Evolutionary conservation across 2,329 filamentous ascomycete species (phyloP).

Genomic region (Nemania bipapillata): DNA sequence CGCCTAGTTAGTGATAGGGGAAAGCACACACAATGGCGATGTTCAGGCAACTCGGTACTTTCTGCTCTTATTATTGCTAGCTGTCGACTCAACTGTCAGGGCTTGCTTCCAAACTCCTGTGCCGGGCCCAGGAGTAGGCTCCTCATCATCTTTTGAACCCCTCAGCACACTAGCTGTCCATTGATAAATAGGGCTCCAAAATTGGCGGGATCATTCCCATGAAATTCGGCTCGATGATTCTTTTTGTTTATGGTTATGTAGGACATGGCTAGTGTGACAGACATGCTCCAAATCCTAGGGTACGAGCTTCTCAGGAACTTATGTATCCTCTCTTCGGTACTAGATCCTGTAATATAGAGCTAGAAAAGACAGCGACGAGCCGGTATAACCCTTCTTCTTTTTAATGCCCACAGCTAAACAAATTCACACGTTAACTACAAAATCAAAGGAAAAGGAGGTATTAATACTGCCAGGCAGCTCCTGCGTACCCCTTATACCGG

Average conservation of each 20-base stretch:
- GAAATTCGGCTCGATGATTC: constrained; percentile 29
- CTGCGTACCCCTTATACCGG: constrained; percentile 44
- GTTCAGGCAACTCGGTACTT: constrained; percentile 3
- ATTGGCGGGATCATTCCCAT: constrained; percentile 26
- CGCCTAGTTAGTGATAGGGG: background rate
- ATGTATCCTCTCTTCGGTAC: constrained; percentile 27
- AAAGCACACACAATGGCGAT: constrained; percentile 9
- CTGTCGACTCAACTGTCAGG: background rate
- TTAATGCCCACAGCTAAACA: constrained; percentile 39
- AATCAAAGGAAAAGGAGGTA: constrained; percentile 50
- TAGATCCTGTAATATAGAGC: constrained; percentile 35
- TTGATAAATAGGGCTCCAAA: background rate
- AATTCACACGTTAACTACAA: constrained; percentile 54
- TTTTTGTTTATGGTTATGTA: constrained; percentile 34
- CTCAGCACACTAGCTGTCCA: background rate
- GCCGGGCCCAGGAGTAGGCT: constrained; percentile 8
- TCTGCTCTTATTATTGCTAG: constrained; percentile 1
- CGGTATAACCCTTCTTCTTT: constrained; percentile 30
- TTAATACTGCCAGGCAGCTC: constrained; percentile 54
- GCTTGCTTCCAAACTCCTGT: background rate
- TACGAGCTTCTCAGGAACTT: constrained; percentile 28
- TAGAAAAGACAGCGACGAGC: constrained; percentile 21
- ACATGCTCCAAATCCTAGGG: constrained; percentile 33
- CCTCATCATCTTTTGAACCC: background rate
- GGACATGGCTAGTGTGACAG: constrained; percentile 31